Evolutionary conservation across 2,329 filamentous ascomycete species (phyloP).

Genomic region (Ilyonectria robusta): DNA sequence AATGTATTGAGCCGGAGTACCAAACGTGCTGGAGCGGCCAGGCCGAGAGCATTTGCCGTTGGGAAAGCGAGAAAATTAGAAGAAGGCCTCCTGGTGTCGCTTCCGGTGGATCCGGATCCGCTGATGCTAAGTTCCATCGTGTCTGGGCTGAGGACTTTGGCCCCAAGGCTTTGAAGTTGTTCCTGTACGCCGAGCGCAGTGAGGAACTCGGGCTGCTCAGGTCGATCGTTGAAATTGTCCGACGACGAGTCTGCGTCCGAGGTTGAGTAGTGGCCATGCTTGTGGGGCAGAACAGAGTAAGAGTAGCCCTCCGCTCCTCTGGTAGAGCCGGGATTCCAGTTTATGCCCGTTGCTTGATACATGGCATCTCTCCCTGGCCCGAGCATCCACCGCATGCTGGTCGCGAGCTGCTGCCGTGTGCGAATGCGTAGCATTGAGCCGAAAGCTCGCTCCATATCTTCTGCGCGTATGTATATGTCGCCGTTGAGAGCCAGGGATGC

Average conservation of each 20-base stretch:
- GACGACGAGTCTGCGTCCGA: background rate
- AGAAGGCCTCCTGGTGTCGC: background rate
- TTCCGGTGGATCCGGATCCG: background rate
- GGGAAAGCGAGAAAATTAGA: background rate
- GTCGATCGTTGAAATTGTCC: background rate
- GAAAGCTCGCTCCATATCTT: constrained; percentile 16
- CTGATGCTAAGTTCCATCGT: constrained; percentile 10
- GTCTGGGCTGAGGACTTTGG: background rate
- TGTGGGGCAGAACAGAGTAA: background rate
- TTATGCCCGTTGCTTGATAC: constrained; percentile 13
- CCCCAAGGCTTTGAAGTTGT: constrained; percentile 11
- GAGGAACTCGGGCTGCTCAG: constrained; percentile 7
- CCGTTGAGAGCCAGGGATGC: constrained; percentile 10
- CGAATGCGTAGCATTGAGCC: constrained; percentile 7
- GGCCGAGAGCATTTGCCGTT: background rate
- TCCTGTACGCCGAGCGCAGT: constrained; percentile 14
- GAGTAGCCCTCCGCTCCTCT: background rate
- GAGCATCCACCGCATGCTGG: constrained; percentile 4
- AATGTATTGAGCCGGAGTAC: constrained; percentile 6
- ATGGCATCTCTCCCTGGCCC: constrained; percentile 11
- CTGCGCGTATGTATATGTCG: background rate
- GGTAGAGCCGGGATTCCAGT: constrained; percentile 3
- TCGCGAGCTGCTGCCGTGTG: constrained; percentile 3
- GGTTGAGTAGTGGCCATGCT: background rate
- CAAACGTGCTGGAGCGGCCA: background rate